These are phyloP conservation scores for Pseudomicrostroma phylloplanum DNA, from an alignment of 1,284 basidiomycete genomes.

Conservation along the genomic window DNA sequence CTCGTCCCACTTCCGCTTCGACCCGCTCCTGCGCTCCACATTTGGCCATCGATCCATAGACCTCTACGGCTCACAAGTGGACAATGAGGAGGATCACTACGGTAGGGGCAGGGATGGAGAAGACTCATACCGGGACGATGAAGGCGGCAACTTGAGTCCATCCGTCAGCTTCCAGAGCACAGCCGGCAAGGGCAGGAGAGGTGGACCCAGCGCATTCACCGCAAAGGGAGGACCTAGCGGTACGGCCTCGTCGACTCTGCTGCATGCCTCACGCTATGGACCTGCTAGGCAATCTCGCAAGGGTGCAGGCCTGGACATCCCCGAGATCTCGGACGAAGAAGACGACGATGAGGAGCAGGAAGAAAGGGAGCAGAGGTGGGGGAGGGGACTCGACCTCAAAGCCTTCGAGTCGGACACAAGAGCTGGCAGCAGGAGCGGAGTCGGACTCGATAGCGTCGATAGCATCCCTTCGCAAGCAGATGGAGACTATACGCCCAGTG, in stretches of 20 bases:
- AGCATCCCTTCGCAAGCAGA: background rate
- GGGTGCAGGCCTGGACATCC: background rate
- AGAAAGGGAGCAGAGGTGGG: background rate
- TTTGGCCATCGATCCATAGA: conserved; percentile 2
- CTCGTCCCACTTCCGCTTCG: background rate
- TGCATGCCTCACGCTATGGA: conserved; percentile 1
- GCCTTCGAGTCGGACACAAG: background rate
- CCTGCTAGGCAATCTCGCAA: background rate
- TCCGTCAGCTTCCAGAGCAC: conserved; percentile 4
- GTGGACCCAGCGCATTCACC: no score
- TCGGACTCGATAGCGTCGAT: background rate
- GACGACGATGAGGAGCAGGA: conserved; percentile 2
- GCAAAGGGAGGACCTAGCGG: no score
- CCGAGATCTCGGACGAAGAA: conserved; percentile 1
- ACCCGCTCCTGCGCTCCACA: conserved; percentile 1
- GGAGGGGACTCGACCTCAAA: background rate
- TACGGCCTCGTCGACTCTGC: no score
- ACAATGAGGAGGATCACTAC: background rate
- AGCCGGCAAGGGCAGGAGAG: no score
- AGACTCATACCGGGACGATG: background rate
- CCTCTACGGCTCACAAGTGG: conserved; percentile 1
- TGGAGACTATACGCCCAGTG: background rate
- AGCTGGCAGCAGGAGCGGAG: background rate
- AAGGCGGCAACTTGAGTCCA: background rate
- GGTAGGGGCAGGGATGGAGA: background rate